Evolutionary conservation across 805 yeast genomes (phyloP).

Genomic region (Starmera pachycereana): DNA sequence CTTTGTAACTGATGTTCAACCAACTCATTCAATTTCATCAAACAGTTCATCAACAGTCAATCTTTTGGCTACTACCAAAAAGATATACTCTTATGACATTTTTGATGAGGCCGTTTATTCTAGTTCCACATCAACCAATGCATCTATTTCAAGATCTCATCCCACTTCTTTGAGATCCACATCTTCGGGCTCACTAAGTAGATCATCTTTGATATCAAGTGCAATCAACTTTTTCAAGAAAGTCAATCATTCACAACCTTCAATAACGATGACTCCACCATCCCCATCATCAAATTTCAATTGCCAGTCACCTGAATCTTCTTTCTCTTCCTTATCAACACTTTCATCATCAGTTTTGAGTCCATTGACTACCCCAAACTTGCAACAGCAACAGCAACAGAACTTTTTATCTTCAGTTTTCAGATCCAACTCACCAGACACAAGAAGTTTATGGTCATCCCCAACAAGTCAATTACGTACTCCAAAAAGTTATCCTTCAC

Average conservation of each 20-base stretch:
- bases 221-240: slow-evolving; percentile 17
- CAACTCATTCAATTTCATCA: not conserved
- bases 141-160: not conserved
- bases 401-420: no score
- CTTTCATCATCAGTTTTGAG: not conserved
- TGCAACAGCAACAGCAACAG: no score
- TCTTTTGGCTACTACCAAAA: slow-evolving; percentile 13
- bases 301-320: slow-evolving; percentile 3
- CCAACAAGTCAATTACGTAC: not conserved
- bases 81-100: slow-evolving; percentile 52
- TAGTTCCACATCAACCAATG: slow-evolving; percentile 7
- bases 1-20: slow-evolving; percentile 4
- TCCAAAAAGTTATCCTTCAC: slow-evolving; percentile 6
- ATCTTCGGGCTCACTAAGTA: slow-evolving; percentile 10
- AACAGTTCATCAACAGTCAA: slow-evolving; percentile 8
- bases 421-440: not conserved
- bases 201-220: slow-evolving; percentile 13
- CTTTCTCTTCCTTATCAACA: not conserved
- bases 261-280: slow-evolving; percentile 1
- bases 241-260: slow-evolving; percentile 3
- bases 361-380: no score
- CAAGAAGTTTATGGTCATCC: not conserved
- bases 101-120: slow-evolving; percentile 55
- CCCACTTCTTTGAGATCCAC: slow-evolving; percentile 4
- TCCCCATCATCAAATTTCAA: slow-evolving; percentile 1